Conservation (phyloP, 1,284 basidiomycete species). For the Moniliophthora roreri region DNA sequence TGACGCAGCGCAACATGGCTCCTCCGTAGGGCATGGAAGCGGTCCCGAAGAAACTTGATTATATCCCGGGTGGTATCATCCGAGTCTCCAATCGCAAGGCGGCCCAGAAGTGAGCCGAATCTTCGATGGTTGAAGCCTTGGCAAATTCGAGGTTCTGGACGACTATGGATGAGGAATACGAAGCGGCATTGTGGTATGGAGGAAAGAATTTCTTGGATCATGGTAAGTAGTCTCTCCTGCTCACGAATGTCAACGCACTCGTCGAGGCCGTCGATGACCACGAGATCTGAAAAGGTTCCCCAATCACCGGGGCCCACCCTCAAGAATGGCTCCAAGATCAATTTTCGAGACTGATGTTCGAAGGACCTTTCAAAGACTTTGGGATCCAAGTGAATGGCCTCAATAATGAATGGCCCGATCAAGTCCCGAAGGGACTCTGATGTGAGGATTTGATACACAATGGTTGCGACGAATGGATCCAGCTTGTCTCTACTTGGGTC, state of each 20-base stretch:
- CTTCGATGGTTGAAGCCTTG: not conserved
- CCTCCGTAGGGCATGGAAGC: not conserved
- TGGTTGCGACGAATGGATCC: not conserved
- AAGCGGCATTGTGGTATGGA: not conserved
- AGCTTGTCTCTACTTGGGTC: not conserved
- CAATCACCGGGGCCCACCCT: not conserved
- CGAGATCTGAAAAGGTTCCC: not conserved
- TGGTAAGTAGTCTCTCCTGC: not conserved
- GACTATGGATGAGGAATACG: not conserved
- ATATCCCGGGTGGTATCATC: not conserved
- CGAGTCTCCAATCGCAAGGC: not conserved
- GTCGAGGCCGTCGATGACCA: conserved; percentile 3
- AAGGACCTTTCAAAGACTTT: not conserved
- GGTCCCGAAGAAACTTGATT: not conserved
- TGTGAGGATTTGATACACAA: not conserved
- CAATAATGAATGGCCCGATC: not conserved
- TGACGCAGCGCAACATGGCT: not conserved
- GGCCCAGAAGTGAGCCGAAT: not conserved
- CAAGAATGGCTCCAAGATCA: not conserved
- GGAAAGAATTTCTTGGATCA: not conserved
- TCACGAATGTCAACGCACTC: not conserved
- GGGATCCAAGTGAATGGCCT: not conserved
- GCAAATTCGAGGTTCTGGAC: not conserved
- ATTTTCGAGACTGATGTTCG: not conserved
- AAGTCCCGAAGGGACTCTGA: not conserved